phyloP scores from a whole-genome alignment of 306 rosid genomes.

The Malus orientalis region DNA sequence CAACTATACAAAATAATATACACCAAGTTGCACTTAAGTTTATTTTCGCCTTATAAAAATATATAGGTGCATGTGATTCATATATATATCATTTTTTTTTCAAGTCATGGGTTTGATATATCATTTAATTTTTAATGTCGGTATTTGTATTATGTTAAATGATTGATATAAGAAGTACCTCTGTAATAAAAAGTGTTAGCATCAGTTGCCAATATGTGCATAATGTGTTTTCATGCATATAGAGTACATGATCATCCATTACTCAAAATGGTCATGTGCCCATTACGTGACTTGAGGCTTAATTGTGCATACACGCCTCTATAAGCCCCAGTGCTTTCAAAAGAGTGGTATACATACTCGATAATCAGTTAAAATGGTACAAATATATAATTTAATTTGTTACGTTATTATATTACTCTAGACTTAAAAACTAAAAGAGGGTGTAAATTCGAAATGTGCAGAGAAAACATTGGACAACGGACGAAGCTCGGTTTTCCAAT shows the following conservation, averaged over 20 bases:
- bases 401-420: background rate
- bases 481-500: conserved; percentile 39
- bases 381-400: background rate
- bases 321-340: no score
- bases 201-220: background rate
- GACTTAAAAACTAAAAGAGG: background rate
- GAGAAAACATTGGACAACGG: conserved; percentile 37
- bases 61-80: background rate
- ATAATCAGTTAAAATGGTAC: background rate
- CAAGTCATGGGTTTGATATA: background rate
- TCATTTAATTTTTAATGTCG: background rate
- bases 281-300: background rate
- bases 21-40: no score
- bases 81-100: no score
- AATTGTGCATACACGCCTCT: background rate
- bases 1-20: background rate
- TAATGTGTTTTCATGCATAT: background rate
- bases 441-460: conserved; percentile 16
- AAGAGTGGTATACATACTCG: background rate
- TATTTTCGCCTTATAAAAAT: background rate
- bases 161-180: background rate
- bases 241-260: background rate
- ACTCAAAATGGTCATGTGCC: background rate
- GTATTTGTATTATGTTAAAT: background rate
- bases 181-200: no score